Conservation (phyloP, 352 stramenopile species). For the Phytophthora tentaculata region DNA sequence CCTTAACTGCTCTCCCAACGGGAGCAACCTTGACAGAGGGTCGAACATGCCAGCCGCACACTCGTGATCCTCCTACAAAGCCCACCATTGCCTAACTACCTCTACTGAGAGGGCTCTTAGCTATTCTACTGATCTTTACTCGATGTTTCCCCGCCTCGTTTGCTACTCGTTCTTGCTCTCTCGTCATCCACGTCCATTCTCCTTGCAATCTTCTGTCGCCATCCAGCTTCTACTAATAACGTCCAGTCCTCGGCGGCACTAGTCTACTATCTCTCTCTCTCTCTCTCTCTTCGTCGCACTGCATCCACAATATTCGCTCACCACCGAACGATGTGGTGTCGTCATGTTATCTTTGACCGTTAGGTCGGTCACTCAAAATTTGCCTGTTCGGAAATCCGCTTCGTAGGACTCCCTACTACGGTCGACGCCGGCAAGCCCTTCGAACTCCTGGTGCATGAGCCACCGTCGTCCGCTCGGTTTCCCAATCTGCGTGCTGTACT, state of each 20-base stretch:
- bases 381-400: not conserved
- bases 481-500: no score
- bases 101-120: not conserved
- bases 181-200: not conserved
- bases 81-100: not conserved
- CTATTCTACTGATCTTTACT: not conserved
- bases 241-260: not conserved
- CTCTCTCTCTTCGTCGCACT: not conserved
- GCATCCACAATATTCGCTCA: not conserved
- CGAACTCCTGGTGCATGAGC: no score
- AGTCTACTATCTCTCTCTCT: not conserved
- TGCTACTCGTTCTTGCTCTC: not conserved
- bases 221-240: not conserved
- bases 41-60: not conserved
- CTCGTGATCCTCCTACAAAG: not conserved
- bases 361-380: not conserved
- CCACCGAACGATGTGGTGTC: not conserved
- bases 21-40: not conserved
- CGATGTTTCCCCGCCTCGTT: not conserved
- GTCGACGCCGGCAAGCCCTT: no score
- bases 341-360: not conserved
- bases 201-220: not conserved
- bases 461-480: no score
- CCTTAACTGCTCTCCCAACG: not conserved
- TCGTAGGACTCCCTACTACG: not conserved